These are phyloP conservation scores for Sordariomycetes sp. DNA, from an alignment of 2,329 filamentous ascomycete genomes.

Conservation along the genomic window DNA sequence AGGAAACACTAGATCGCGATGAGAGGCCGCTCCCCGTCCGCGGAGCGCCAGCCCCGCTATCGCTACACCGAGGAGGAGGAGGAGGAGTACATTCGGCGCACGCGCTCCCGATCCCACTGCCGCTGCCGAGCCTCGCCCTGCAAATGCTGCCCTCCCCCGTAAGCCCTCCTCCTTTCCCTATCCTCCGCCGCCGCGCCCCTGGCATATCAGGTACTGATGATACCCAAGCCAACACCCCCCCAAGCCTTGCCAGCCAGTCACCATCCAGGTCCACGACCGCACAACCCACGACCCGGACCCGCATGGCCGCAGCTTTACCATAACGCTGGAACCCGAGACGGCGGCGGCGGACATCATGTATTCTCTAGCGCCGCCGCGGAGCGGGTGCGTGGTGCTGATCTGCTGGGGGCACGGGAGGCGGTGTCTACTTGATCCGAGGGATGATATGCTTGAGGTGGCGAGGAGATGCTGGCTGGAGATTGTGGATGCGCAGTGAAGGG, in stretches of 20 bases:
- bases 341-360: neutral
- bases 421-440: neutral
- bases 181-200: neutral
- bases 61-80: neutral
- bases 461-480: slow-evolving; percentile 4
- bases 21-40: neutral
- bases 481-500: neutral
- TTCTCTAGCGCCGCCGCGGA: slow-evolving; percentile 3
- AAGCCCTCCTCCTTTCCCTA: neutral
- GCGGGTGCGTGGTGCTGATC: neutral
- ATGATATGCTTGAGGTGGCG: neutral
- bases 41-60: neutral
- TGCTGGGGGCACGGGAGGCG: neutral
- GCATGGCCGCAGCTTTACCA: slow-evolving; percentile 1
- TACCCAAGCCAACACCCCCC: neutral
- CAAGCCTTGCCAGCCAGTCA: neutral
- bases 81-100: neutral
- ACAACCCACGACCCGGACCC: slow-evolving; percentile 1
- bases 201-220: neutral
- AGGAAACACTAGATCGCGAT: neutral
- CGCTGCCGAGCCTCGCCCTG: neutral
- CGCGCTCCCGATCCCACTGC: neutral
- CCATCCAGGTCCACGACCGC: slow-evolving; percentile 1
- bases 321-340: slow-evolving; percentile 1
- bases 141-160: neutral